Evolutionary conservation across 2,329 filamentous ascomycete genomes (phyloP).

Genomic region (Aspergillus sp.): DNA sequence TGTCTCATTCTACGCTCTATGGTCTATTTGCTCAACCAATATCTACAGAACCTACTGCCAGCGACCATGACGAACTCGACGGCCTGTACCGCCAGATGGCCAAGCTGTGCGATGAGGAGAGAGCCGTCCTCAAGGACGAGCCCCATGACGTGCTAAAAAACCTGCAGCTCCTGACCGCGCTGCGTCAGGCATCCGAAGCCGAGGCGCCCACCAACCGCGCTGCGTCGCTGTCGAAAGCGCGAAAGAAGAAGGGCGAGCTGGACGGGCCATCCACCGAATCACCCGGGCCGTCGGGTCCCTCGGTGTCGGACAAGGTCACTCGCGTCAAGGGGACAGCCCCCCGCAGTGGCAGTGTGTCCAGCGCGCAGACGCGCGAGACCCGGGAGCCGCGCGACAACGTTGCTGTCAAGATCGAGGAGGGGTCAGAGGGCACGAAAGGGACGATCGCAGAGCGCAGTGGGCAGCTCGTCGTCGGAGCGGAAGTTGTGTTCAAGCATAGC

Average conservation of each 20-base stretch:
- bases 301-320: constrained; percentile 32
- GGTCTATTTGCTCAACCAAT: constrained; percentile 6
- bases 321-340: constrained; percentile 34
- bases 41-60: constrained; percentile 25
- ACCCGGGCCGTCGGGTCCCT: constrained; percentile 32
- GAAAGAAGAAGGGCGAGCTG: constrained; percentile 38
- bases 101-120: constrained; percentile 41
- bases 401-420: constrained; percentile 36
- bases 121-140: constrained; percentile 39
- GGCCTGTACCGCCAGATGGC: constrained; percentile 37
- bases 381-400: constrained; percentile 26
- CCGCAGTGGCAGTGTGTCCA: constrained; percentile 36
- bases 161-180: constrained; percentile 38
- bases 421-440: constrained; percentile 33
- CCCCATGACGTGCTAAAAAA: constrained; percentile 44
- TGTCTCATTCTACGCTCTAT: constrained; percentile 6
- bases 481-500: constrained; percentile 43
- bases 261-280: constrained; percentile 38
- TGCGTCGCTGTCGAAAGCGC: constrained; percentile 32
- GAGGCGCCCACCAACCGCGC: constrained; percentile 33
- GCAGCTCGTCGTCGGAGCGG: constrained; percentile 36
- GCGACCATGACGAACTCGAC: constrained; percentile 37
- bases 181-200: constrained; percentile 40
- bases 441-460: constrained; percentile 36
- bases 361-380: constrained; percentile 29